Conservation (phyloP, 2,329 filamentous ascomycete genomes). For the Fusarium sp. region DNA sequence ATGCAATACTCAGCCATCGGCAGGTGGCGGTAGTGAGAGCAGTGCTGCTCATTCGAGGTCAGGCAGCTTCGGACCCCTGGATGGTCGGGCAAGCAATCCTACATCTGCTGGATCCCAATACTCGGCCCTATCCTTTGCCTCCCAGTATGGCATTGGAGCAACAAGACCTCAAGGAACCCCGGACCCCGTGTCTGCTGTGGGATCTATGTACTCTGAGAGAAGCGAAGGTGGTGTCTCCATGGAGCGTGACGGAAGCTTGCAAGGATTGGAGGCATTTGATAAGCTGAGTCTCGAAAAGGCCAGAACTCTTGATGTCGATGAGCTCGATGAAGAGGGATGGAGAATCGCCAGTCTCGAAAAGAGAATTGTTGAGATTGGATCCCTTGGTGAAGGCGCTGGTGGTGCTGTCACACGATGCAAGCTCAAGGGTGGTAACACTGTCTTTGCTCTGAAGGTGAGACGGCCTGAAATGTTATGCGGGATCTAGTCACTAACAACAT, state of each 20-base stretch:
- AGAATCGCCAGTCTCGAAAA: slow-evolving; percentile 90
- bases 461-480: slow-evolving; percentile 7
- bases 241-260: slow-evolving; percentile 85
- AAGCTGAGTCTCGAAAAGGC: slow-evolving; percentile 85
- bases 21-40: slow-evolving; percentile 81
- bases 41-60: slow-evolving; percentile 83
- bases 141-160: slow-evolving; percentile 74
- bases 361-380: slow-evolving; percentile 87
- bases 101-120: slow-evolving; percentile 90
- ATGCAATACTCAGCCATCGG: slow-evolving; percentile 69
- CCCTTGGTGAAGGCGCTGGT: slow-evolving; percentile 92
- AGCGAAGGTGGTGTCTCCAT: slow-evolving; percentile 80
- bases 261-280: slow-evolving; percentile 81
- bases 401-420: slow-evolving; percentile 93
- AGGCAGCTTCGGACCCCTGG: slow-evolving; percentile 82
- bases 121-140: slow-evolving; percentile 83
- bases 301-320: slow-evolving; percentile 87
- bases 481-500: slow-evolving; percentile 24
- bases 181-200: slow-evolving; percentile 89
- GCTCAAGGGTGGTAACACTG: slow-evolving; percentile 89
- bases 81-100: slow-evolving; percentile 81
- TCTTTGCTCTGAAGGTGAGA: slow-evolving; percentile 93
- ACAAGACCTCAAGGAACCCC: slow-evolving; percentile 74
- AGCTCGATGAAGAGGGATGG: slow-evolving; percentile 95
- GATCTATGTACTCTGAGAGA: slow-evolving; percentile 83